Evolutionary conservation across 192 early-diverging fungal species (phyloP), one percentile per base, ranked within the genome.

Genomic region (Dimargaris verticillata): DNA sequence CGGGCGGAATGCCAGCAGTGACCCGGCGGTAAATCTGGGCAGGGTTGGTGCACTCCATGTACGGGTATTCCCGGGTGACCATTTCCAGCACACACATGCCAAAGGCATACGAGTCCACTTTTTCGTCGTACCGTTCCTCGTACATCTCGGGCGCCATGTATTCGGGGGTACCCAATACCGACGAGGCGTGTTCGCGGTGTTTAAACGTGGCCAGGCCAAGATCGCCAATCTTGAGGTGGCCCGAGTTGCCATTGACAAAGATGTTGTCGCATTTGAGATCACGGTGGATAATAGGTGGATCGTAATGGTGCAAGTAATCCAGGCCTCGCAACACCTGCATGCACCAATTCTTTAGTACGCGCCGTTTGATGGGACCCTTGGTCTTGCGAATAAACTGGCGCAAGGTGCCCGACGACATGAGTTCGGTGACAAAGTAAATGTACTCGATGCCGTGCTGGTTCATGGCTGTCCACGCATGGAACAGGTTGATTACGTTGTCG

Each of bases 61-160:
- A 92, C 1, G 89, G 89, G 76, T 89, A 92, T 61, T 92, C 85
- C 57, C 83, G 83, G n/a, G 87, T 91, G 28, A 79, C 74, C 76
- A 81, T 77, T 68, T 82, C 79, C 20, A 83, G 63, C 29, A 79
- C 66, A 74, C 87, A 84, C 85, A 91, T 85, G 53, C 89, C 89
- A 74, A 91, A 92, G 41, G 89, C 87, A 70, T 91, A 92, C 54
- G 91, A 86, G 52, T 92, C 89, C 33, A 91, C 89, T 63, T 83
- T 86, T 72, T 92, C 89, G 60, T 81, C 81, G 68, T 92, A 92
- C 24, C 83, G 75, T 64, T 92, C 89, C 61, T 92, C 88, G 61
- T 92, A 92, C 67, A 92, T 77, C 60, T 92, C 89, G 3, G 89
- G 89, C 0, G 89, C 89, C 88, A 92, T 92, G 68, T 91, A 92